Evolutionary conservation across 208 protist genomes (phyloP), one percentile per base, ranked within the genome.

Genomic region (Acanthamoeba sp.): DNA sequence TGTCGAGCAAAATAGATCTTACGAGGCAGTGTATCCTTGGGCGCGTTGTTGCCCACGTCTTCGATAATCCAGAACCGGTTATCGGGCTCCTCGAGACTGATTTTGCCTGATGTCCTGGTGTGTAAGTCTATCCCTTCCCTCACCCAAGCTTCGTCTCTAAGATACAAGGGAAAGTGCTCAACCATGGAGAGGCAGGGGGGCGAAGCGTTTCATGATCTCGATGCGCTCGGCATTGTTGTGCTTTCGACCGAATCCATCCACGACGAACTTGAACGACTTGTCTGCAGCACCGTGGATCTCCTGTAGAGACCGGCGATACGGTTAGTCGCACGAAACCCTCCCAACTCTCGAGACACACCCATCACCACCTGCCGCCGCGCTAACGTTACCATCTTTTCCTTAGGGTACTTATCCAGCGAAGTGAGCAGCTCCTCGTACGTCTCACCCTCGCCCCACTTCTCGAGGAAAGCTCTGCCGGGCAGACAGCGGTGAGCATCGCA

Each of bases 181-280:
- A 73, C 85, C 85, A 6, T 52, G 27, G 14, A 91, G 40, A 22
- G 85, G 85, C 14, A 91, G 50, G 24, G 16, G 14, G 18, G 89
- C 89, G 36, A 93, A 93, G 42, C 42, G 64, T 42, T 93, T 93
- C 45, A 93, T 93, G 36, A 73, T 93, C 18, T 93, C 62, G 42
- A 93, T 50, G 12, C 50, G 57, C 64, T 93, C 64, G 29, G 38
- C 89, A 6, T 62, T 48, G 14, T 50, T 40, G 66, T 93, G 36
- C n/a, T 55, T 73, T 4, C 89, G 89, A 18, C 89, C 89, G 48
- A 93, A 93, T 3, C 64, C 89, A 73, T 93, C 89, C 22, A 93
- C 89, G 9, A 66, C 48, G 24, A 82, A 80, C 45, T 80, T 73
- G 64, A 93, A 93, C 18, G 89, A 48, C 66, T 50, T 73, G 89